Conservation (phyloP, 257 asterid species). For the Jaltomata sinuosa region DNA sequence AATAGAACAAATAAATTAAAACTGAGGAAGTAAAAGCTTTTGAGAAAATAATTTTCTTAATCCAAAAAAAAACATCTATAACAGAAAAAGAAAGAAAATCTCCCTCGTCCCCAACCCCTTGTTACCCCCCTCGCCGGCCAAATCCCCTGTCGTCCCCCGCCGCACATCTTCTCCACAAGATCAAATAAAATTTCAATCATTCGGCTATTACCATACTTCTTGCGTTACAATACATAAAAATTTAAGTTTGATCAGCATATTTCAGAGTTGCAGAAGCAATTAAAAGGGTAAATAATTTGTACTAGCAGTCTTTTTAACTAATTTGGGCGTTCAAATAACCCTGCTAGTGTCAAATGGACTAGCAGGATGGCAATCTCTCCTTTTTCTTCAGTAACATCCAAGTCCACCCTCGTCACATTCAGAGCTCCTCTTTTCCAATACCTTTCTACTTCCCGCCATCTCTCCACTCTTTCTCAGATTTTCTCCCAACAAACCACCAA, state of each 20-base stretch:
- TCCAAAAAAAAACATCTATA: too few relatives aligned
- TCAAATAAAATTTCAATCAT: neutral
- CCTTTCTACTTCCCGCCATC: constrained; percentile 6
- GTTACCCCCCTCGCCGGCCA: neutral
- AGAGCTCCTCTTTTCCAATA: neutral
- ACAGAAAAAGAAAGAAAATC: too few relatives aligned
- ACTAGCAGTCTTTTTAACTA: too few relatives aligned
- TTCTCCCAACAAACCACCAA: constrained; percentile 19
- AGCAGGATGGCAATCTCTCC: neutral
- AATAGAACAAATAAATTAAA: too few relatives aligned
- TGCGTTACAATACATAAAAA: neutral
- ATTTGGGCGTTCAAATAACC: neutral
- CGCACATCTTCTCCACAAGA: neutral
- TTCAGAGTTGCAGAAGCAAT: neutral
- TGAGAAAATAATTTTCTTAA: too few relatives aligned
- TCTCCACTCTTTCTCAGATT: constrained; percentile 21
- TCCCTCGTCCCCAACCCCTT: neutral
- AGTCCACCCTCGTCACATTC: neutral
- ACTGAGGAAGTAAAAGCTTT: too few relatives aligned
- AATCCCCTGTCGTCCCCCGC: neutral
- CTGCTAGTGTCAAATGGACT: neutral
- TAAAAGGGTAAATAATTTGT: neutral
- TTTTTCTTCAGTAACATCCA: neutral
- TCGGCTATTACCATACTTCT: neutral
- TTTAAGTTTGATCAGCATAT: neutral